Evolutionary conservation across 805 yeast species (phyloP), one percentile per base, ranked within the genome.

Genomic region (Candida rishiriensis): DNA sequence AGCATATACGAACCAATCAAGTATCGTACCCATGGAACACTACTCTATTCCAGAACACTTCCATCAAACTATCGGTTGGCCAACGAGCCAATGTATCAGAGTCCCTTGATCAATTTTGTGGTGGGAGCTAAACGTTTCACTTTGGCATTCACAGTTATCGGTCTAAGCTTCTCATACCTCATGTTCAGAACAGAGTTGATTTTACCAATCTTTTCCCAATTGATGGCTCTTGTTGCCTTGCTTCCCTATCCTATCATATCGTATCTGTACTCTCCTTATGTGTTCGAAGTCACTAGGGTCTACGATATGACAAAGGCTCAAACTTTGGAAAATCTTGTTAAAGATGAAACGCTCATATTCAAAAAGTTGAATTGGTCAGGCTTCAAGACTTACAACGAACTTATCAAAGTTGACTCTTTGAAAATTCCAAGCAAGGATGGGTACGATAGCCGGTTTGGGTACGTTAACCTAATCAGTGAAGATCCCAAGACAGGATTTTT

Each of bases 341-440:
- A 64, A 6, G 79, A 87, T 59, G 95, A 87, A 59, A 71, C 75
- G 16, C 63, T 87, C 41, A 69, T 87, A 9, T 64, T 85, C 37
- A 90, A 87, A 59, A 83, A 83, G 58, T 69, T 87, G 46, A 75
- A 79, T 16, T 62, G 77, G 57, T 75, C 84, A 4, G 96, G 96
- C 0, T 73, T 84, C 44, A 75, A 74, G 29, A 73, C 82, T 2
- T 80, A 75, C 61, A 83, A 83, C 54, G 78, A 79, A 40, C 66
- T 82, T n/a, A 70, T 87, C 40, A 65, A 65, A 26, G 71, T 85
- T 1, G 61, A 70, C 11, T 70, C 73, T 18, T 57, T 85, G 34
- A 61, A 69, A 47, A 55, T 79, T 10, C 64, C 66, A 3, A 48
- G 38, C 2, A 55, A 56, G 16, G 53, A 55, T 37, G 56, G 54